Conservation (phyloP, 495 filamentous ascomycete genomes). For the Melanomma pulvis-pyrius region DNA sequence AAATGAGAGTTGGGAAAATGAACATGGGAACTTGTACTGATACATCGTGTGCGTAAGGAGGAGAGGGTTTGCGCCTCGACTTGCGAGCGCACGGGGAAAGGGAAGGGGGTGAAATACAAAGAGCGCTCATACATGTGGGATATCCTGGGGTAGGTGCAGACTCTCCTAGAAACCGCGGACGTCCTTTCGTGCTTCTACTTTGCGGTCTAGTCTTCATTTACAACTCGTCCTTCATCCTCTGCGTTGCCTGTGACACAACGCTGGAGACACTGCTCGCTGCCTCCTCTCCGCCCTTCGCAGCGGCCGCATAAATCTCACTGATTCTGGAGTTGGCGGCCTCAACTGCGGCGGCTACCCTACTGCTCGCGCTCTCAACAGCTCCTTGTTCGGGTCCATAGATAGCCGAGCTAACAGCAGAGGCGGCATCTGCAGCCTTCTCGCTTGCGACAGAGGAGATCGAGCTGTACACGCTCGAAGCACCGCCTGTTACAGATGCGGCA, state of each 20-base stretch:
- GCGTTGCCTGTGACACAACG: constrained; percentile 47
- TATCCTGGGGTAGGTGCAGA: neutral
- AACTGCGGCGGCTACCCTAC: constrained; percentile 51
- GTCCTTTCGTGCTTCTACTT: neutral
- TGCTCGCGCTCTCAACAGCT: constrained; percentile 58
- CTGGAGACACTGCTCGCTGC: constrained; percentile 44
- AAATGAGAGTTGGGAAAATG: neutral
- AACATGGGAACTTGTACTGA: neutral
- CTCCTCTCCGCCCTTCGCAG: constrained; percentile 52
- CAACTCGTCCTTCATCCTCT: constrained; percentile 39
- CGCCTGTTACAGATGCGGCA: constrained; percentile 45
- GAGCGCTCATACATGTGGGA: neutral
- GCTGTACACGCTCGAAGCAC: constrained; percentile 43
- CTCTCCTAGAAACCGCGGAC: neutral
- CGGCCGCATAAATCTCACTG: constrained; percentile 46
- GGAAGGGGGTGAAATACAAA: neutral
- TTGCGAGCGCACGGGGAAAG: neutral
- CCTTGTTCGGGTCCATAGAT: constrained; percentile 55
- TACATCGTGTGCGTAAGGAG: neutral
- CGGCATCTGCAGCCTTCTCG: constrained; percentile 45
- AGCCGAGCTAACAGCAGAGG: constrained; percentile 37
- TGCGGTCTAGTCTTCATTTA: constrained; percentile 8
- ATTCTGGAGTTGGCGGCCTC: constrained; percentile 55
- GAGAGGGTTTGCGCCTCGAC: neutral
- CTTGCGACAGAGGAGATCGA: constrained; percentile 46